These are phyloP conservation scores for Hypoxylon subgilvum DNA, from an alignment of 495 filamentous ascomycete genomes.

Conservation along the genomic window DNA sequence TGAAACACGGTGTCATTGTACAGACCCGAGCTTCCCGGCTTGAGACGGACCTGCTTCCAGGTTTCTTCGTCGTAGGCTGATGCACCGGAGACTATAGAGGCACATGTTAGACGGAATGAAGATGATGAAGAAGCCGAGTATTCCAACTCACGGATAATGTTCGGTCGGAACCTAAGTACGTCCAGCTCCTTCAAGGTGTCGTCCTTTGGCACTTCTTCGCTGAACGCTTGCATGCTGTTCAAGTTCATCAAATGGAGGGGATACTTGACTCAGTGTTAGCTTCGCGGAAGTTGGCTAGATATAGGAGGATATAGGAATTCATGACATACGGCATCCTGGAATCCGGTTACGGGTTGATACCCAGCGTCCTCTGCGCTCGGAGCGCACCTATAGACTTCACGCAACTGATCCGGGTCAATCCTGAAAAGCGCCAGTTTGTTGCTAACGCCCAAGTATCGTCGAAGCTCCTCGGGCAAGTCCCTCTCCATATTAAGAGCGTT, in stretches of 20 bases:
- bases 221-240: constrained; percentile 71
- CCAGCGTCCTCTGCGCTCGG: constrained; percentile 71
- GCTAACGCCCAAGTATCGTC: constrained; percentile 66
- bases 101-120: constrained; percentile 7
- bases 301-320: too few relatives aligned
- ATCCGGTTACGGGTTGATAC: constrained; percentile 78
- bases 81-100: constrained; percentile 45
- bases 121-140: not conserved
- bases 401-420: constrained; percentile 62
- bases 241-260: constrained; percentile 83
- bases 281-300: not conserved
- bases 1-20: constrained; percentile 48
- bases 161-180: constrained; percentile 78
- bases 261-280: constrained; percentile 57
- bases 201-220: constrained; percentile 59
- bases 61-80: constrained; percentile 66
- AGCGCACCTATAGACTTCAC: constrained; percentile 77
- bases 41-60: constrained; percentile 77
- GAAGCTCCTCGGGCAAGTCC: constrained; percentile 58
- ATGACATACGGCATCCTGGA: constrained; percentile 74
- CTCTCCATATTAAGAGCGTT: constrained; percentile 63
- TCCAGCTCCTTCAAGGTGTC: constrained; percentile 57
- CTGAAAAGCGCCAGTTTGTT: constrained; percentile 75
- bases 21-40: constrained; percentile 44
- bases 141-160: constrained; percentile 67